Evolutionary conservation across 495 filamentous ascomycete species (phyloP), one percentile per base, ranked within the genome.

Genomic region (Penicillium samsonianum): DNA sequence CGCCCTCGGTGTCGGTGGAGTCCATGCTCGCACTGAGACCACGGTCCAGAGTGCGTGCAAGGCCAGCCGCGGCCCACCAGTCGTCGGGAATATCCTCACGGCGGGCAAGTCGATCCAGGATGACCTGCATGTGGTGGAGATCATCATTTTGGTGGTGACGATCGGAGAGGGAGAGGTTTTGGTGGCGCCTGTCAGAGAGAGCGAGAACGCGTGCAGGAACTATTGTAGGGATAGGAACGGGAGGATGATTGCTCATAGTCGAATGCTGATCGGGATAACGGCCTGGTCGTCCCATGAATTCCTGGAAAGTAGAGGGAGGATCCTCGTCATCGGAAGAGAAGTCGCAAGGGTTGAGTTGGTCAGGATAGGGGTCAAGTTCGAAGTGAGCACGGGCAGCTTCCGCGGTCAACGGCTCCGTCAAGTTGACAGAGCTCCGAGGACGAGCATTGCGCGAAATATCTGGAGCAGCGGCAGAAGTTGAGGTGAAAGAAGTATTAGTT

Each of bases 401-500:
- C 5, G 11, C 16, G 9, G n/a, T 14, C 26, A 31, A 9, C 7
- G 45, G 45, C 22, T 45, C 23, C 2, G 43, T 16, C 22, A 45
- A 72, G 41, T 69, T 71, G 31, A 73, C 68, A 14, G 73, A 67
- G 38, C 64, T 69, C 38, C 78, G 74, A 9, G 78, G 73, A 5
- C 66, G 54, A 38, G 49, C 60, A 31, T 55, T 63, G 20, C 58
- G 67, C 5, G 65, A 52, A 12, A 54, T 50, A 48, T 68, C 67
- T 8, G 71, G 61, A 10, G 78, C 70, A 16, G 78, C 73, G 4
- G 84, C 84, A 5, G 83, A 78, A 0, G 83, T 80, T 0, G 89
- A 91, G 0, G 84, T 82, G 66, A 94, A 96, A 2, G 90, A 94
- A 1, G 90, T 89, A 41, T 88, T 84, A 3, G 82, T 83, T 65